A percentile compares a stretch with the other conserved stretches of the same genome.
Evolutionary conservation across 2,329 filamentous ascomycete species (phyloP).

Genomic region (Curvularia spicifera): DNA sequence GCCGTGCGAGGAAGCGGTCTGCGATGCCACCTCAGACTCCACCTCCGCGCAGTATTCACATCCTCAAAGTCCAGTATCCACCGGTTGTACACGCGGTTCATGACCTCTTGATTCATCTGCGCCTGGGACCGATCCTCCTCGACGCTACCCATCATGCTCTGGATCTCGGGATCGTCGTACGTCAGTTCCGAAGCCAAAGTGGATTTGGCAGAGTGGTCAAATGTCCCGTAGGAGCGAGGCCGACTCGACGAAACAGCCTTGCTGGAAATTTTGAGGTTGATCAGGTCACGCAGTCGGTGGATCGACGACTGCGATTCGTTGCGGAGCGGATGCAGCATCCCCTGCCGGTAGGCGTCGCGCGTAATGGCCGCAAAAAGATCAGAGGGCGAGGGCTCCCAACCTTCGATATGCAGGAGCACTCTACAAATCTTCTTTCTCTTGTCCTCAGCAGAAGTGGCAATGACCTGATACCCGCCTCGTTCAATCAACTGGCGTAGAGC

Average conservation of each 20-base stretch:
- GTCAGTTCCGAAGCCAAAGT: background rate
- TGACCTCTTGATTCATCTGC: slow-evolving; percentile 36
- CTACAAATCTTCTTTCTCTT: slow-evolving; percentile 33
- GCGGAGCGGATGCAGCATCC: slow-evolving; percentile 38
- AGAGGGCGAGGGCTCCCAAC: slow-evolving; percentile 39
- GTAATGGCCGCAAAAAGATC: slow-evolving; percentile 40
- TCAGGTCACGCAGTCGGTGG: slow-evolving; percentile 38
- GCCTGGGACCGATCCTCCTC: slow-evolving; percentile 18
- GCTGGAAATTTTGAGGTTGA: slow-evolving; percentile 32
- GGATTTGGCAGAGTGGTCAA: slow-evolving; percentile 2
- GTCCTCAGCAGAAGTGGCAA: slow-evolving; percentile 27
- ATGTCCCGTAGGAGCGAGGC: slow-evolving; percentile 29
- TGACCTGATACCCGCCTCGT: slow-evolving; percentile 43
- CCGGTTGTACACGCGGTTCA: slow-evolving; percentile 50
- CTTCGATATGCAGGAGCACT: slow-evolving; percentile 46
- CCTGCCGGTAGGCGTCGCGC: slow-evolving; percentile 41
- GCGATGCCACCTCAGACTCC: slow-evolving; percentile 61
- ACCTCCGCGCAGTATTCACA: slow-evolving; percentile 61
- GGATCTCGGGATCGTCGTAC: slow-evolving; percentile 28
- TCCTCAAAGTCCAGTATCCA: slow-evolving; percentile 65
- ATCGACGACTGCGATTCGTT: slow-evolving; percentile 31
- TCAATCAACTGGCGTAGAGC: slow-evolving; percentile 45
- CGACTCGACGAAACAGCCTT: slow-evolving; percentile 26
- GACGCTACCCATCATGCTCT: slow-evolving; percentile 19
- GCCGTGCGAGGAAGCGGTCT: slow-evolving; percentile 50